Percentiles rank a stretch among this genome's conserved stretches.
phyloP scores from a whole-genome alignment of 2,329 filamentous ascomycete genomes.

The Beauveria rudraprayagi region DNA sequence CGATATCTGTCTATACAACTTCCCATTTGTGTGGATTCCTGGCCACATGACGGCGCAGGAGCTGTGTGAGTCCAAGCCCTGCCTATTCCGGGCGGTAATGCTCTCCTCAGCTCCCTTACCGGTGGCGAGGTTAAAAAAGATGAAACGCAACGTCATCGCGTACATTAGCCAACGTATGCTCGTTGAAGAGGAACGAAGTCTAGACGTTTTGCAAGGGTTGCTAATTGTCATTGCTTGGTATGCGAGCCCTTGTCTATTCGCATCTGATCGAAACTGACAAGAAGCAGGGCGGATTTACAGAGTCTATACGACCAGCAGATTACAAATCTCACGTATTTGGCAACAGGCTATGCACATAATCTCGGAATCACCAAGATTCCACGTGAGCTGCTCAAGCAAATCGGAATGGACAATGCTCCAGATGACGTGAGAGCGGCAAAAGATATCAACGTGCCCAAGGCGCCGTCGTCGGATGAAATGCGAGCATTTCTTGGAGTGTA shows the following conservation, averaged over 20 bases:
- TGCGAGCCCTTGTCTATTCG: neutral
- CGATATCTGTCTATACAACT: constrained; percentile 25
- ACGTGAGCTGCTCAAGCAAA: constrained; percentile 9
- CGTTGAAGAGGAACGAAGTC: constrained; percentile 29
- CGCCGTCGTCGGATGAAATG: constrained; percentile 29
- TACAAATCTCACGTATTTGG: constrained; percentile 31
- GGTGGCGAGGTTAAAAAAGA: constrained; percentile 25
- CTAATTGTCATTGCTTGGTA: constrained; percentile 39
- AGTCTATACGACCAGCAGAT: constrained; percentile 27
- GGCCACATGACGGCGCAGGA: constrained; percentile 21
- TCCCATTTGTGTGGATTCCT: constrained; percentile 30
- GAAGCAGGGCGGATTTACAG: constrained; percentile 26
- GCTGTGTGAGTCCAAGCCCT: constrained; percentile 27
- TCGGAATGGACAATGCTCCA: constrained; percentile 7
- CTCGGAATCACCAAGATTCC: constrained; percentile 25
- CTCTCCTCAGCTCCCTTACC: constrained; percentile 27
- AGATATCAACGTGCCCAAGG: constrained; percentile 15
- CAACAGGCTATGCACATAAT: constrained; percentile 33
- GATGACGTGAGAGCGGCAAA: constrained; percentile 14
- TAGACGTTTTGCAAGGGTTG: constrained; percentile 40
- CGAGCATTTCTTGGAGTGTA: constrained; percentile 31
- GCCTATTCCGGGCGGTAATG: constrained; percentile 31
- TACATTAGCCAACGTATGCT: constrained; percentile 35
- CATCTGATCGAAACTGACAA: neutral
- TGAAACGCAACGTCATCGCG: constrained; percentile 32